phyloP scores from a whole-genome alignment of 441 rosid genomes.

The Kokia cookei region DNA sequence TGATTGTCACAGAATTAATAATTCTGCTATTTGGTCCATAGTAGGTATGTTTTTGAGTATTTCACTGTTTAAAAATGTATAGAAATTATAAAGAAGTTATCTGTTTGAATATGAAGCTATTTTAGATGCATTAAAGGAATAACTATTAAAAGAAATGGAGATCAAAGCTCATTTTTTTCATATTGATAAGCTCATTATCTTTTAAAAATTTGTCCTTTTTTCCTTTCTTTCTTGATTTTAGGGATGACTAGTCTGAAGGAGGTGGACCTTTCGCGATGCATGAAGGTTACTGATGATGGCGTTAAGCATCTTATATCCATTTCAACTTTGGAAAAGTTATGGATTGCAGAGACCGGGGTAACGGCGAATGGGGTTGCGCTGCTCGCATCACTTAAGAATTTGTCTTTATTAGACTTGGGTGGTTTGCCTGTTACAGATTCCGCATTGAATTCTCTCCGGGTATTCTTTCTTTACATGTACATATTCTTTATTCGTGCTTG shows the following conservation, averaged over 20 bases:
- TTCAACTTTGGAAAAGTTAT: conserved; percentile 51
- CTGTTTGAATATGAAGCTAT: neutral
- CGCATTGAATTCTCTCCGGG: conserved; percentile 69
- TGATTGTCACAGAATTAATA: conserved; percentile 62
- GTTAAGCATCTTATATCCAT: conserved; percentile 63
- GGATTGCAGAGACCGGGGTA: conserved; percentile 60
- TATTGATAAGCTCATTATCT: neutral
- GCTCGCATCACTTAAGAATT: conserved; percentile 55
- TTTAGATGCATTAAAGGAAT: neutral
- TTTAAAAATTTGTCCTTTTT: neutral
- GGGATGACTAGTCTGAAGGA: conserved; percentile 72
- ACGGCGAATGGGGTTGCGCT: conserved; percentile 58
- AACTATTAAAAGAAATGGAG: neutral
- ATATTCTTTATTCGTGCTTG: neutral
- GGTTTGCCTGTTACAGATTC: conserved; percentile 77
- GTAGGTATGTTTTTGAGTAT: conserved; percentile 35
- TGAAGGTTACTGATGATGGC: conserved; percentile 66
- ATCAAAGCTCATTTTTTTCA: neutral
- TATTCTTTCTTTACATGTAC: conserved; percentile 8
- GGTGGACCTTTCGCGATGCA: conserved; percentile 78
- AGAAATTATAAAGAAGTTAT: neutral
- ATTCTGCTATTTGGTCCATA: conserved; percentile 72
- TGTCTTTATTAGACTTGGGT: conserved; percentile 71
- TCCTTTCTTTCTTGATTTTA: conserved; percentile 16
- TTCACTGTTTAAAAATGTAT: neutral